These are phyloP conservation scores for Mycena citricolor DNA, from an alignment of 1,284 basidiomycete species.

Conservation along the genomic window DNA sequence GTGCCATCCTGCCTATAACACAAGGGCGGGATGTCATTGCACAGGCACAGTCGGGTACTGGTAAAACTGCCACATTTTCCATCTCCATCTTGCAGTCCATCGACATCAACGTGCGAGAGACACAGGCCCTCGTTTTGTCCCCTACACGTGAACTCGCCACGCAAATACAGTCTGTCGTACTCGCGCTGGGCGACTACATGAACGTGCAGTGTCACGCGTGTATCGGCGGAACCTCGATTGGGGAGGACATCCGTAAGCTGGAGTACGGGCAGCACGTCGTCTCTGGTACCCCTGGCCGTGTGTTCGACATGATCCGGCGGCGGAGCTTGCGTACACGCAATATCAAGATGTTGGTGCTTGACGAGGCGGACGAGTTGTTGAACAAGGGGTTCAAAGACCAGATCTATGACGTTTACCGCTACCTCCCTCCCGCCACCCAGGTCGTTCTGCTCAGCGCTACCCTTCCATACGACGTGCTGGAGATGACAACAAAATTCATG, in stretches of 20 bases:
- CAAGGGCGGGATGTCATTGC: conserved; percentile 95
- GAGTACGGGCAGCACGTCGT: conserved; percentile 98
- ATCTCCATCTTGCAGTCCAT: conserved; percentile 93
- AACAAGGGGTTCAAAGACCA: conserved; percentile 99
- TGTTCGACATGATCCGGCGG: conserved; percentile 98
- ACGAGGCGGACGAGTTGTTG: conserved; percentile 97
- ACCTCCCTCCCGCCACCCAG: conserved; percentile 97
- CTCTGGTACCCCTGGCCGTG: conserved; percentile 97
- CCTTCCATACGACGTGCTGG: conserved; percentile 94
- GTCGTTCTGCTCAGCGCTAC: conserved; percentile 97
- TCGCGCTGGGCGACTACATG: conserved; percentile 98
- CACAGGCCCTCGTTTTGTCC: conserved; percentile 93
- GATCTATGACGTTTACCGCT: conserved; percentile 99
- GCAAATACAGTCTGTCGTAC: conserved; percentile 95
- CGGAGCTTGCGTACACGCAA: conserved; percentile 91
- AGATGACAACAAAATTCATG: conserved; percentile 99
- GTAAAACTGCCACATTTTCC: conserved; percentile 98
- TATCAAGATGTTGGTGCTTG: conserved; percentile 99
- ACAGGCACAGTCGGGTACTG: conserved; percentile 98
- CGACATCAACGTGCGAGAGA: conserved; percentile 92
- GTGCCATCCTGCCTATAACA: conserved; percentile 93
- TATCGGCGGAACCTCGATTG: conserved; percentile 95
- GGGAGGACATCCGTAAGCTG: conserved; percentile 96
- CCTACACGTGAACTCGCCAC: conserved; percentile 94
- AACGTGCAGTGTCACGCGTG: conserved; percentile 99